Evolutionary conservation across 306 rosid genomes (phyloP), one percentile per base, ranked within the genome.

Genomic region (Sesbania bispinosa): DNA sequence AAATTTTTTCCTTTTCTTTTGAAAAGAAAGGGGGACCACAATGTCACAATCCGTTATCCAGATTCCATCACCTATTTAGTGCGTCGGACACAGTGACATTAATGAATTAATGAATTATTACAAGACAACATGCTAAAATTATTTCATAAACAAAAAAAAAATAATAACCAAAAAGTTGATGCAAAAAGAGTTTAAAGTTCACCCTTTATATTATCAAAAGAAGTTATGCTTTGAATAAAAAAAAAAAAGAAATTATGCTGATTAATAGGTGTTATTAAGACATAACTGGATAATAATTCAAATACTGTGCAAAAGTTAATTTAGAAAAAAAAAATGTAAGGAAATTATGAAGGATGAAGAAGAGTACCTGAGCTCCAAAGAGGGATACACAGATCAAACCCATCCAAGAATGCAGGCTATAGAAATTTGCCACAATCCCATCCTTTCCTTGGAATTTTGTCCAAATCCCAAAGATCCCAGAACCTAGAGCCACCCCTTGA

Each of bases 341-440:
- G 35, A 50, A 58, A 43, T 18, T 10, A 57, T 50, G 8, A 0
- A 18, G 1, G 13, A 67, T n/a, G 62, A 48, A 42, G 48, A 62
- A 29, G 68, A 32, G 50, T 77, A 90, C 98, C 96, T 94, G 98
- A 77, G 85, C 81, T 35, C 85, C 96, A 76, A 90, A 90, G 67
- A 90, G 75, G 73, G 79, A 74, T 54, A 94, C 59, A 59, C 90
- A 89, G 15, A 83, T 32, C 81, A 90, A 77, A 74, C 98, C 98
- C 97, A 94, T 87, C 98, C 98, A 94, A 59, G 98, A 94, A 83
- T 90, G 98, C 0, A 94, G 55, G 75, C 96, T 94, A 26, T 76
- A 89, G 84, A 94, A 94, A 77, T 94, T 91, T 23, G 88, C 95
- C 63, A 89, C 87, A 80, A 94, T 30, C 38, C 98, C 92, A 39